phyloP scores from a whole-genome alignment of 2,329 filamentous ascomycete genomes.

The Shiraia sp. region DNA sequence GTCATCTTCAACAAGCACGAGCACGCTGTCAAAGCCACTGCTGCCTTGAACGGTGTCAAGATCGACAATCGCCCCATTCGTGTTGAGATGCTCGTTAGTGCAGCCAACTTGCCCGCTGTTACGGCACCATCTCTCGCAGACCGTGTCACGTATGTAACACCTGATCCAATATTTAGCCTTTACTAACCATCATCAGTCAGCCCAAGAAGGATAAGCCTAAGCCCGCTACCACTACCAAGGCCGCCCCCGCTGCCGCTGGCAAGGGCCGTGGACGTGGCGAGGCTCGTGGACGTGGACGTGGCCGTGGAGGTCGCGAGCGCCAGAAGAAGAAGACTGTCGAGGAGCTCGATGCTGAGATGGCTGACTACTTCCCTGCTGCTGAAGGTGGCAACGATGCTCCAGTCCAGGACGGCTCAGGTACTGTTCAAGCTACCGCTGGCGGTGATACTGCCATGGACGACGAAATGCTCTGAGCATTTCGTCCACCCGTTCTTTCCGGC shows the following conservation, averaged over 20 bases:
- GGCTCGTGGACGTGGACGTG: constrained; percentile 52
- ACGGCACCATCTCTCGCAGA: constrained; percentile 73
- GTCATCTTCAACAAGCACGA: constrained; percentile 82
- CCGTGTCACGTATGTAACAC: constrained; percentile 70
- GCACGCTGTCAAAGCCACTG: constrained; percentile 81
- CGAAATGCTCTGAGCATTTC: constrained; percentile 40
- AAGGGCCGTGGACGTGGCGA: constrained; percentile 47
- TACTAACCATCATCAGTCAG: constrained; percentile 54
- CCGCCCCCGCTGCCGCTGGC: constrained; percentile 50
- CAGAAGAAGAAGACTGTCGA: constrained; percentile 91
- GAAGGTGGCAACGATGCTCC: constrained; percentile 51
- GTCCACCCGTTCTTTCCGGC: not conserved
- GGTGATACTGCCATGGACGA: constrained; percentile 47
- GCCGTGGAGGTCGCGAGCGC: constrained; percentile 51
- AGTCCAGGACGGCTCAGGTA: constrained; percentile 48
- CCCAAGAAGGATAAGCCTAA: constrained; percentile 65
- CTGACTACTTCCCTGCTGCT: constrained; percentile 78
- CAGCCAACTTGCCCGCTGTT: constrained; percentile 69
- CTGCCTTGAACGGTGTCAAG: constrained; percentile 82
- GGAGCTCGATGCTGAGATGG: constrained; percentile 97
- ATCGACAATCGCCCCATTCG: constrained; percentile 92
- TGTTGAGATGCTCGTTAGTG: constrained; percentile 90
- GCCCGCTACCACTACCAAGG: constrained; percentile 76
- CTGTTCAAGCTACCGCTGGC: constrained; percentile 48
- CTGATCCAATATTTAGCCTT: not conserved